A percentile compares a stretch with the other conserved stretches of the same genome.
phyloP scores from a whole-genome alignment of 495 filamentous ascomycete genomes.

The Penicillium coprophilum region DNA sequence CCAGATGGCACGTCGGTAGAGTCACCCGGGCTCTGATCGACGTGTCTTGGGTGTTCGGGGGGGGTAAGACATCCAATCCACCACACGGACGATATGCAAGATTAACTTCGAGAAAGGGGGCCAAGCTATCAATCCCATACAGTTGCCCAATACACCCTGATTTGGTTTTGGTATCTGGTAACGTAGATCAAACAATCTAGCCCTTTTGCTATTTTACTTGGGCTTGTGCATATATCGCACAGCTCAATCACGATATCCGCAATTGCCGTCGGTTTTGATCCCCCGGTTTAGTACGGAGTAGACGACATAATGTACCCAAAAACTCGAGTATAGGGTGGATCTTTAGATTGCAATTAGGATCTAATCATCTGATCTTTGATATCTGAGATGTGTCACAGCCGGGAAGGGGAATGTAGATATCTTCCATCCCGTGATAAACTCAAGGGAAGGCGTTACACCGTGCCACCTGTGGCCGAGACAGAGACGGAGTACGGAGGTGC shows the following conservation, averaged over 20 bases:
- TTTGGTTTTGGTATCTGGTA: not conserved
- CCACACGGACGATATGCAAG: slow-evolving; percentile 11
- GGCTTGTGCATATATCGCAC: not conserved
- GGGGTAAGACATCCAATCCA: slow-evolving; percentile 10
- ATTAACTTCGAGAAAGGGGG: slow-evolving; percentile 1
- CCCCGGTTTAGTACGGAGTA: no score
- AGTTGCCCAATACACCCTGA: not conserved
- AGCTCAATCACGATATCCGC: not conserved
- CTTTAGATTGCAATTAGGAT: not conserved
- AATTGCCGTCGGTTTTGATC: not conserved
- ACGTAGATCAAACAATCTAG: not conserved
- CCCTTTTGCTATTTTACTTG: not conserved
- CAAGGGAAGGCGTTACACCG: not conserved
- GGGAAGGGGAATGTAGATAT: not conserved
- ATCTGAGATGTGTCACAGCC: not conserved
- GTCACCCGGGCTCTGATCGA: slow-evolving; percentile 4
- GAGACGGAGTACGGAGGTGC: no score
- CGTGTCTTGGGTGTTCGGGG: not conserved
- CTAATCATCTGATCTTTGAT: not conserved
- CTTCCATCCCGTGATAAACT: not conserved
- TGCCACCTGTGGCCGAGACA: not conserved
- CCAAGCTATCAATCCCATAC: not conserved
- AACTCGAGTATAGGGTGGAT: not conserved
- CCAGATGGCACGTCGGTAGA: not conserved
- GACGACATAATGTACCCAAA: not conserved